phyloP scores from a whole-genome alignment of 805 yeast genomes.

The Cephaloascus albidus region DNA sequence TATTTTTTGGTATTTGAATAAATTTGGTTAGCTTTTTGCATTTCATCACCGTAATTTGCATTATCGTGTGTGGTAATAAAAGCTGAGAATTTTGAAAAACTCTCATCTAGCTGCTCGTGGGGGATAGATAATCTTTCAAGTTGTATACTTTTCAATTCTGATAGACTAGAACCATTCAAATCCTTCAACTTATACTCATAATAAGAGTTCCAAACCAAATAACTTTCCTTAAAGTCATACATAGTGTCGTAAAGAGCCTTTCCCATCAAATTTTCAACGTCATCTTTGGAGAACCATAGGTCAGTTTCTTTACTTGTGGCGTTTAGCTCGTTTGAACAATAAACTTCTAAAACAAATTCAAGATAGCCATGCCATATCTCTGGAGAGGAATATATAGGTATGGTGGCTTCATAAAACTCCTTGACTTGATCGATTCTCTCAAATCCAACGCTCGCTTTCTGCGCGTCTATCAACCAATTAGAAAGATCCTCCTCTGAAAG shows the following conservation, averaged over 20 bases:
- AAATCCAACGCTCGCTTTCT: slow-evolving; percentile 4
- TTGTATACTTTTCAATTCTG: slow-evolving; percentile 11
- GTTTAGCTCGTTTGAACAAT: slow-evolving; percentile 2
- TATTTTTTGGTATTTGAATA: slow-evolving; percentile 19
- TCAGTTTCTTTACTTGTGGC: neutral
- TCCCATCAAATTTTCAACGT: slow-evolving; percentile 5
- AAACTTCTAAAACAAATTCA: slow-evolving; percentile 5
- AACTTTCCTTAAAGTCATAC: slow-evolving; percentile 14
- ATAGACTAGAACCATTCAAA: slow-evolving; percentile 3
- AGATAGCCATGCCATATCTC: slow-evolving; percentile 13
- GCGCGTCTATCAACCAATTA: neutral
- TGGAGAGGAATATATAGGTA: slow-evolving; percentile 12
- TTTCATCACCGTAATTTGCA: slow-evolving; percentile 19
- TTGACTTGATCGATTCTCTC: slow-evolving; percentile 2
- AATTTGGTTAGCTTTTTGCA: slow-evolving; percentile 24
- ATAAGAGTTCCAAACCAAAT: slow-evolving; percentile 12
- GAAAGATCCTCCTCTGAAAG: neutral
- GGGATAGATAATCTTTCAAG: slow-evolving; percentile 26
- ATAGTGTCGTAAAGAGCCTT: slow-evolving; percentile 13
- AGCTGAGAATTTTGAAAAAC: slow-evolving; percentile 27
- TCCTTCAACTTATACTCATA: slow-evolving; percentile 1
- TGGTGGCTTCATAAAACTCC: slow-evolving; percentile 8
- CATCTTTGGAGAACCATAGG: neutral
- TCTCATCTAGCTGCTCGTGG: slow-evolving; percentile 27
- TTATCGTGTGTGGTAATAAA: slow-evolving; percentile 23